Evolutionary conservation across 1,284 basidiomycete genomes (phyloP), one percentile per base, ranked within the genome.

Genomic region (Malassezia cuniculi): DNA sequence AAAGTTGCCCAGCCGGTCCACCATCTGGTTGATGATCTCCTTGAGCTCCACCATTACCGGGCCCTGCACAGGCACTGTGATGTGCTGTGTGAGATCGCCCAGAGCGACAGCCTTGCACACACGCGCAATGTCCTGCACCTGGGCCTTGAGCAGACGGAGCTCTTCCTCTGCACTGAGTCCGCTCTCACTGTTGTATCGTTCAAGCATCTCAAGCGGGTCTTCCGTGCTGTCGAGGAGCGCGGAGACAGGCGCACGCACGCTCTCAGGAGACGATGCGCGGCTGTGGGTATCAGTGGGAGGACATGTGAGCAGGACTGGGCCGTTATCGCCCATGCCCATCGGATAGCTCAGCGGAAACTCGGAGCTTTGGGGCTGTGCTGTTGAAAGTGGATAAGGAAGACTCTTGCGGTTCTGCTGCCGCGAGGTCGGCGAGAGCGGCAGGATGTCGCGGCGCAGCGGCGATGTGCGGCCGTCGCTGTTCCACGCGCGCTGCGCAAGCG

Each of bases 41-140:
- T 94, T 94, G 61, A 95, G 78, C 69, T 93, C 85, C 14, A 89
- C 82, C 86, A 97, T 93, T 46, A 90, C 85, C 44, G 83, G 82
- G 52, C 89, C 89, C 69, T 94, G 85, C 5, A 94, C 90, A 21
- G 82, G 83, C 5, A 94, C 87, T 28, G 84, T 89, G 53, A 97
- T 93, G 73, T 93, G 90, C 71, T 94, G 85, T 31, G 81, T 82
- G 51, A 97, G 71, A 68, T 97, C 90, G 21, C 89, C 89, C 16
- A 79, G 75, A 0, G 90, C 90, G 51, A 97, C 89, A 15, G 89
- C 89, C 56, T 87, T 87, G 70, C 89, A 94, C 21, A 95, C 89
- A 26, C 86, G 75, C 28, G 81, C 80, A 54, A 85, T 83, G 65
- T 89, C 85, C 71, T 85, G 81, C 2, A 89, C 83, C 70, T 87